Percentiles rank a stretch among this genome's conserved stretches.
Evolutionary conservation across 495 filamentous ascomycete species (phyloP).

Genomic region (Xylaria sp.): DNA sequence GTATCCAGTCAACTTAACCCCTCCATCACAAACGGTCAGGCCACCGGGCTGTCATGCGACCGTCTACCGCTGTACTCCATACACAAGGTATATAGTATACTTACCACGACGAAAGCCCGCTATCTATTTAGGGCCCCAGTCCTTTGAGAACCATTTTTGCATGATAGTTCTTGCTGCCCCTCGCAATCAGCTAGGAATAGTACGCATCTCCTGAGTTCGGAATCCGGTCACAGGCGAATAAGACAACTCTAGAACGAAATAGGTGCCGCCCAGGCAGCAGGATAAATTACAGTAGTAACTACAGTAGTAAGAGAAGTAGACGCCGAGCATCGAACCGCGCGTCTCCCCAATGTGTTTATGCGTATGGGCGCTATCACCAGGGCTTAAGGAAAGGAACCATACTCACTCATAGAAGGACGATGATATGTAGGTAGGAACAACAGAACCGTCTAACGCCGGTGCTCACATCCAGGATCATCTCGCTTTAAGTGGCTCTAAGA

Average conservation of each 20-base stretch:
- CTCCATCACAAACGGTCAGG: conserved; percentile 10
- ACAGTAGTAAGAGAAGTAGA: not conserved
- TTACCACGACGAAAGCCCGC: not conserved
- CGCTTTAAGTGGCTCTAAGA: not conserved
- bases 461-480: not conserved
- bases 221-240: not conserved
- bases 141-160: conserved; percentile 13
- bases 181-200: not conserved
- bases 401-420: not conserved
- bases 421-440: conserved; percentile 13
- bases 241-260: not conserved
- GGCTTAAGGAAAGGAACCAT: not conserved
- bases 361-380: not conserved
- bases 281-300: not conserved
- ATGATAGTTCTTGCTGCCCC: not conserved
- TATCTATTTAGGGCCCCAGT: not conserved
- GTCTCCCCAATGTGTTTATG: not conserved
- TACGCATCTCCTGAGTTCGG: conserved; percentile 1
- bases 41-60: not conserved
- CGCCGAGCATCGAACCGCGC: conserved; percentile 5
- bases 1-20: not conserved
- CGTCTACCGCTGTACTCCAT: not conserved
- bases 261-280: not conserved
- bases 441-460: not conserved
- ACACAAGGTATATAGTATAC: not conserved